Percentiles rank a stretch among this genome's conserved stretches.
Conservation (phyloP, 164 flowering plant genomes). For the Litsea cubeba region DNA sequence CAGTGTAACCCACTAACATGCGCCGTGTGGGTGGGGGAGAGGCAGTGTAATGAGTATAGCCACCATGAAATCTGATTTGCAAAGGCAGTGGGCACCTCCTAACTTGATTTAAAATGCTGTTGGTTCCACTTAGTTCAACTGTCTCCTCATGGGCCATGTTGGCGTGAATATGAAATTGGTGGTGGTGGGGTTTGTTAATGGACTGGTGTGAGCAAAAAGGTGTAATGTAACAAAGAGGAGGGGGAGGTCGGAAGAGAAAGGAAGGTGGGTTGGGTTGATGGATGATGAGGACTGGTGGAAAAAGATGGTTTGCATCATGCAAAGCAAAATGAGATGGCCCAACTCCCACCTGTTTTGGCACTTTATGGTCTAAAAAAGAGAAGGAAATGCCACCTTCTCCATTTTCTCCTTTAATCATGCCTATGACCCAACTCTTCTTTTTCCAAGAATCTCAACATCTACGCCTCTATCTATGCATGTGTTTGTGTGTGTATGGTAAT, state of each 20-base stretch:
- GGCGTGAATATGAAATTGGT: background rate
- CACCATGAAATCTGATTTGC: background rate
- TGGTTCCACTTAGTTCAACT: background rate
- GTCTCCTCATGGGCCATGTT: background rate
- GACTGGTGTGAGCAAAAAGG: background rate
- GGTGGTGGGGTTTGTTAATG: constrained; percentile 1
- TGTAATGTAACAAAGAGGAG: background rate
- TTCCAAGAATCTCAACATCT: constrained; percentile 14
- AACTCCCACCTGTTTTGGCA: constrained; percentile 6
- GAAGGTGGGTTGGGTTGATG: constrained; percentile 3
- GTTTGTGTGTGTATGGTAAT: background rate
- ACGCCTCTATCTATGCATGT: background rate
- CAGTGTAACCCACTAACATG: no score
- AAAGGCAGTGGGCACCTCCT: background rate
- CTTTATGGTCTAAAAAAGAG: constrained; percentile 25
- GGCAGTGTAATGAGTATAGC: background rate
- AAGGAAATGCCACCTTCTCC: constrained; percentile 10
- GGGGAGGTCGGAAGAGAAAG: background rate
- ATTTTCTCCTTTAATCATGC: constrained; percentile 19
- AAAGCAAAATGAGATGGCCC: constrained; percentile 9
- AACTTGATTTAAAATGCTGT: background rate
- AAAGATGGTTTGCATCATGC: background rate
- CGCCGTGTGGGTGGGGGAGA: no score
- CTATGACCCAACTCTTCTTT: constrained; percentile 15
- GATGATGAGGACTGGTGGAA: constrained; percentile 10